Percentiles rank a stretch among this genome's conserved stretches.
These are phyloP conservation scores for Pleurotus djamor DNA, from an alignment of 768 basidiomycete genomes.

Conservation along the genomic window DNA sequence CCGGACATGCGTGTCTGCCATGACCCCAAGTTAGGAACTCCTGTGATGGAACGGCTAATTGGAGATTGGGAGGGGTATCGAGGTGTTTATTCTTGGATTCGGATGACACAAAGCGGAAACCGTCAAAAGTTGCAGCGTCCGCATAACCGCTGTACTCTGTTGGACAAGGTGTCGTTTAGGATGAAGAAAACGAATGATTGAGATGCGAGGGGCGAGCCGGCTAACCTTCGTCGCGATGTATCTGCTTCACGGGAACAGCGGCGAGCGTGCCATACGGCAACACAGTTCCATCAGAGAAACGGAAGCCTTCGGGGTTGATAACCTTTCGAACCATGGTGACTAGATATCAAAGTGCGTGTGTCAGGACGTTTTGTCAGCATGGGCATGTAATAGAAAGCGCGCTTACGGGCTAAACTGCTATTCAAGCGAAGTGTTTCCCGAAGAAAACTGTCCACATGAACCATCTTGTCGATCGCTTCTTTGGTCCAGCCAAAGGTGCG, in stretches of 20 bases:
- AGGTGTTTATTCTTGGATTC: neutral
- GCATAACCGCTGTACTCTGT: neutral
- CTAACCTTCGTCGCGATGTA: conserved; percentile 14
- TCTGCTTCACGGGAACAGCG: conserved; percentile 15
- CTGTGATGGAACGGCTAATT: neutral
- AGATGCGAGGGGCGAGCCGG: neutral
- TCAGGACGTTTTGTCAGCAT: too few relatives aligned
- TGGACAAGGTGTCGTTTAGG: neutral
- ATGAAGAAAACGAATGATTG: neutral
- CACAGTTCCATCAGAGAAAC: conserved; percentile 33
- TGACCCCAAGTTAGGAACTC: neutral
- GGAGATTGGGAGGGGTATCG: too few relatives aligned
- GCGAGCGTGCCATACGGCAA: conserved; percentile 28
- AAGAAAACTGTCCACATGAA: conserved; percentile 37
- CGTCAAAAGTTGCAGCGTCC: neutral
- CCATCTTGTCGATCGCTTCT: conserved; percentile 25
- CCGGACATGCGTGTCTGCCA: neutral
- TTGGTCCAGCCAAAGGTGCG: conserved; percentile 27
- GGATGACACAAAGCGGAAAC: neutral
- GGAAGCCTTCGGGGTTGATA: conserved; percentile 20
- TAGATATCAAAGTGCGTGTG: neutral
- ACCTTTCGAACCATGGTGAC: conserved; percentile 28
- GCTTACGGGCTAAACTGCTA: conserved; percentile 24
- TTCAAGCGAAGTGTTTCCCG: conserved; percentile 31
- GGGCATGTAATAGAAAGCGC: neutral